Evolutionary conservation across 2,329 filamentous ascomycete genomes (phyloP).

Genomic region (Venturia effusa): DNA sequence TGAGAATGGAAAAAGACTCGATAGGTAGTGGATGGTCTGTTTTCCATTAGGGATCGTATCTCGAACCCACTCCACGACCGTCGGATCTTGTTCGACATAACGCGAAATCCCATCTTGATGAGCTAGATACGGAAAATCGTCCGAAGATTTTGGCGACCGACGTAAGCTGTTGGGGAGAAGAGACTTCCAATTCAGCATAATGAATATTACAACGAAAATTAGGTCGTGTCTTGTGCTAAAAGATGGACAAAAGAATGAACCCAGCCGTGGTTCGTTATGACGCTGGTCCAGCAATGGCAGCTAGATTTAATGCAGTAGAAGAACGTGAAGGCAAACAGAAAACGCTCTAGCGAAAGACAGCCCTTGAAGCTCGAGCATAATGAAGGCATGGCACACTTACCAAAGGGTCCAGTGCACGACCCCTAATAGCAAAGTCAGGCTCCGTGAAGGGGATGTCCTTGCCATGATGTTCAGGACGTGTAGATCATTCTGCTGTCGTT

Average conservation of each 20-base stretch:
- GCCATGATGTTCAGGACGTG: not conserved
- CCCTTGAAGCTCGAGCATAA: not conserved
- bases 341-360: not conserved
- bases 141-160: not conserved
- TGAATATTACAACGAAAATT: not conserved
- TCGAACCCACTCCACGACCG: conserved; percentile 10
- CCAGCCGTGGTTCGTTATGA: not conserved
- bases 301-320: not conserved
- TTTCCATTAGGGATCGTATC: not conserved
- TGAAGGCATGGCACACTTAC: not conserved
- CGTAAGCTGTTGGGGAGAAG: not conserved
- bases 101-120: not conserved
- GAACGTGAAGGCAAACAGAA: not conserved
- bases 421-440: not conserved
- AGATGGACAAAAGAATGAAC: not conserved
- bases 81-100: conserved; percentile 9
- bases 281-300: not conserved
- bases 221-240: not conserved
- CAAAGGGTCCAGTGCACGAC: not conserved
- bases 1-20: conserved; percentile 9
- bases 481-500: not conserved
- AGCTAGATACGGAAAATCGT: not conserved
- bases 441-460: not conserved
- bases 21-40: not conserved
- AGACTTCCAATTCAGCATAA: not conserved